phyloP scores from a whole-genome alignment of 768 basidiomycete species.

The Rhodosporidiobolus sp. region DNA sequence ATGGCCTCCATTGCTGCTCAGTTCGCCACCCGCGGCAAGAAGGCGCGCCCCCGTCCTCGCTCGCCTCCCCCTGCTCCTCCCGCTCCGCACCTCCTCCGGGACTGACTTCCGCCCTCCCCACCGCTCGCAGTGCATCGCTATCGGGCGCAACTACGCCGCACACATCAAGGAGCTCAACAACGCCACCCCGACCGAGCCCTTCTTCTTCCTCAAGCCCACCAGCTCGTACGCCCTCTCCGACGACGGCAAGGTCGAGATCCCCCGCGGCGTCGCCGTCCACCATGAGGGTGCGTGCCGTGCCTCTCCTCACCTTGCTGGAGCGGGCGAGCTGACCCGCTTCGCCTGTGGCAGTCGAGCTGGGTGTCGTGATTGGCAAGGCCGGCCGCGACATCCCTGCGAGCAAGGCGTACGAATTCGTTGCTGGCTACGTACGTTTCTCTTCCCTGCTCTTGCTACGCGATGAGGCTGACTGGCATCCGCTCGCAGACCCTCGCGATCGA shows the following conservation, averaged over 20 bases:
- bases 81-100: neutral
- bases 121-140: slow-evolving; percentile 75
- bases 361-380: slow-evolving; percentile 85
- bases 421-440: slow-evolving; percentile 63
- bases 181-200: slow-evolving; percentile 83
- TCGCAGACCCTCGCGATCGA: slow-evolving; percentile 72
- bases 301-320: no score
- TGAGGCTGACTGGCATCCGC: neutral
- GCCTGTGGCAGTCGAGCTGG: slow-evolving; percentile 74
- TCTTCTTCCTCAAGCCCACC: slow-evolving; percentile 98
- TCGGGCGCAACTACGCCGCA: slow-evolving; percentile 82
- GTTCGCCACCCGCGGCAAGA: slow-evolving; percentile 32
- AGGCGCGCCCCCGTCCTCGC: slow-evolving; percentile 11
- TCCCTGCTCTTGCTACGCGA: no score
- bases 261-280: slow-evolving; percentile 74
- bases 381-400: slow-evolving; percentile 76
- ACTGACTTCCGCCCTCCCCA: neutral
- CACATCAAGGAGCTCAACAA: slow-evolving; percentile 70
- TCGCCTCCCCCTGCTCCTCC: neutral
- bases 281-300: slow-evolving; percentile 68
- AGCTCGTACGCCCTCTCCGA: slow-evolving; percentile 65
- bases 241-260: slow-evolving; percentile 80
- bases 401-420: slow-evolving; percentile 72
- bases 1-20: slow-evolving; percentile 24
- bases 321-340: no score